Base-by-base conservation (phyloP, 1,139 yeast genomes). In the Ogataea hybrid region DNA sequence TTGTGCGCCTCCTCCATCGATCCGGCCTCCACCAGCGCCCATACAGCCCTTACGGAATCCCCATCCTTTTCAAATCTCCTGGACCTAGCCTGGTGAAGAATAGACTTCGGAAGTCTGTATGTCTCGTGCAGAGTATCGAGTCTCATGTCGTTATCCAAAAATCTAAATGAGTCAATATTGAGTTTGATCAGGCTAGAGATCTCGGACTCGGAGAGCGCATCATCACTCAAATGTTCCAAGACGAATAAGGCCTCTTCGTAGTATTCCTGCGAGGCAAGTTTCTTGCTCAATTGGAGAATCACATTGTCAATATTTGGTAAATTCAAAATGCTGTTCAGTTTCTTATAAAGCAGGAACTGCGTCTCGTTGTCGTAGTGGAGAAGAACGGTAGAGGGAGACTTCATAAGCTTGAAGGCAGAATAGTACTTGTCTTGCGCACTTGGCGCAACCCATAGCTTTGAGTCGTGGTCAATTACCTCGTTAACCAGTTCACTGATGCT, bases 231-330 rank as follows among this genome's bases (percentile, higher is more conserved):
- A 55, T 81, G 84, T 11, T 81, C 67, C 38, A 75, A 67, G 2
- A 84, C 80, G 57, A 74, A 84, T 2, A 84, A 49, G 0, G 92
- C 74, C 52, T 84, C 86, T 46, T 70, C 69, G 75, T 78, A 73
- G 41, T 74, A 60, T 1, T 75, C 76, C n/a, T 60, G 55, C 9
- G 64, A 52, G 41, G 69, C 72, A 32, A 86, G 67, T 46, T 79
- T 76, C 32, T 72, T 65, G 5, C 84, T 84, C 58, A 81, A 79
- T 8, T 64, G 52, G 7, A 67, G 48, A 6, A 81, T 69, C 22
- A 81, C 55, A 4, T 61, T 54, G 54, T 84, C 82, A 15, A 75
- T 39, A 9, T 48, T 12, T 4, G 39, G 25, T 21, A 51, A 35
- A 0, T 43, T 21, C 25, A 57, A 25, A 10, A 44, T 30, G 1